A percentile compares a stretch with the other conserved stretches of the same genome.
Evolutionary conservation across 352 stramenopile genomes (phyloP).

Genomic region (Globisporangium barbulae): DNA sequence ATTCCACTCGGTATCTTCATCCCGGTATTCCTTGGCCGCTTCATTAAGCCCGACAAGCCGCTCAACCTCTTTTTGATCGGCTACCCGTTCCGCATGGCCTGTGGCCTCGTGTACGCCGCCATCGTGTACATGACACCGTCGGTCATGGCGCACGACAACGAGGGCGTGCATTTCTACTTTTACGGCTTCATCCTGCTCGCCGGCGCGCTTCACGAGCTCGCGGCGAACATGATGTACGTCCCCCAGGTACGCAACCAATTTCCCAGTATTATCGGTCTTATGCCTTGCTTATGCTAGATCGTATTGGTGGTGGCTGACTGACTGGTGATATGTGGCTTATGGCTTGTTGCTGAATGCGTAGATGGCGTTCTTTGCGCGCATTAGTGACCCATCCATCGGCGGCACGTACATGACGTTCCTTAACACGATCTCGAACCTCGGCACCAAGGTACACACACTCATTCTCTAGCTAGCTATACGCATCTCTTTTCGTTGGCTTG

Average conservation of each 20-base stretch:
- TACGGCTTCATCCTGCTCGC: conserved; percentile 71
- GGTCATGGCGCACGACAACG: conserved; percentile 76
- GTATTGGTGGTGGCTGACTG: background rate
- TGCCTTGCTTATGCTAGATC: background rate
- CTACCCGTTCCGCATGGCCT: conserved; percentile 83
- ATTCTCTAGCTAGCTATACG: background rate
- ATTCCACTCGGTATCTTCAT: conserved; percentile 88
- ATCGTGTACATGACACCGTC: conserved; percentile 81
- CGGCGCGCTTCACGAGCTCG: conserved; percentile 78
- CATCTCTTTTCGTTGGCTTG: background rate
- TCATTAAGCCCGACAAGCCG: conserved; percentile 66
- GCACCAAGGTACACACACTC: conserved; percentile 73
- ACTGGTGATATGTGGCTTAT: background rate
- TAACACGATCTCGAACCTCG: conserved; percentile 98
- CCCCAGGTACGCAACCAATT: conserved; percentile 39
- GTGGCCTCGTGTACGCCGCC: conserved; percentile 79
- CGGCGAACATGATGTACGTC: conserved; percentile 92
- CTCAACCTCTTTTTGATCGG: conserved; percentile 76
- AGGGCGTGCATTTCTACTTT: conserved; percentile 74
- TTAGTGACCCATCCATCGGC: conserved; percentile 97
- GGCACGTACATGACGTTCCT: conserved; percentile 99
- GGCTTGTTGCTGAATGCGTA: conserved; percentile 30
- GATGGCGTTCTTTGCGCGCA: conserved; percentile 98
- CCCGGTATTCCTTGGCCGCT: conserved; percentile 71
- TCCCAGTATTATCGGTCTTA: background rate